Evolutionary conservation across 177 flowering plant species (phyloP).

Genomic region (Telopea speciosissima): DNA sequence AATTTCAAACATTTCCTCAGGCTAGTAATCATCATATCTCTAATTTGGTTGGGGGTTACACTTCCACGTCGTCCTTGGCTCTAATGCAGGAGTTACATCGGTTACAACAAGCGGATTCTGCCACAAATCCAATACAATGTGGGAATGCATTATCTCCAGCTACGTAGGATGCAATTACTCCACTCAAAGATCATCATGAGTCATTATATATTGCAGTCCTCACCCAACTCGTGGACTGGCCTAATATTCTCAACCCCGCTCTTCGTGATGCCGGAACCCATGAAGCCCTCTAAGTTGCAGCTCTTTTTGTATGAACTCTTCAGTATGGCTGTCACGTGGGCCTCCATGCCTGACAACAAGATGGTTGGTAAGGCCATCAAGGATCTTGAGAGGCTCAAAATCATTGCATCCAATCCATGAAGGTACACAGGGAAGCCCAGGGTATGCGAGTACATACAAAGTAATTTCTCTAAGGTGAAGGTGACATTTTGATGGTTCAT

Average conservation of each 20-base stretch:
- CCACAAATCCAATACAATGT: no score
- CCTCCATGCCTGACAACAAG: constrained; percentile 79
- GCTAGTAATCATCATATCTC: no score
- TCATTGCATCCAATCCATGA: constrained; percentile 74
- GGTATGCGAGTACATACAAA: constrained; percentile 61
- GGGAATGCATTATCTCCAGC: no score
- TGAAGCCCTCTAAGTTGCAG: constrained; percentile 74
- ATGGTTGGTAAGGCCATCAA: constrained; percentile 88
- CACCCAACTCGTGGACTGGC: constrained; percentile 72
- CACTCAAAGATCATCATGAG: no score
- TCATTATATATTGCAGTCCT: no score
- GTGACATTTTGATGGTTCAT: constrained; percentile 48
- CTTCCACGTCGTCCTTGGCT: no score
- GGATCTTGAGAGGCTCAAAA: constrained; percentile 77
- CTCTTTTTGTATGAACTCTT: constrained; percentile 71
- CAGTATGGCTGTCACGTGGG: constrained; percentile 94
- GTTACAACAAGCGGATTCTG: no score
- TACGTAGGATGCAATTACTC: no score
- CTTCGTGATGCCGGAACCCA: constrained; percentile 78
- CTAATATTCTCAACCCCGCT: constrained; percentile 89
- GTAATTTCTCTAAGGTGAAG: constrained; percentile 52
- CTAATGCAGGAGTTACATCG: no score
- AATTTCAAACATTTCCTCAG: no score
- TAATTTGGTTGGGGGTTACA: no score
- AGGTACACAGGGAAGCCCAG: constrained; percentile 77